Base-by-base conservation (phyloP, 208 protist genomes). In the Trypanosoma vivax region DNA sequence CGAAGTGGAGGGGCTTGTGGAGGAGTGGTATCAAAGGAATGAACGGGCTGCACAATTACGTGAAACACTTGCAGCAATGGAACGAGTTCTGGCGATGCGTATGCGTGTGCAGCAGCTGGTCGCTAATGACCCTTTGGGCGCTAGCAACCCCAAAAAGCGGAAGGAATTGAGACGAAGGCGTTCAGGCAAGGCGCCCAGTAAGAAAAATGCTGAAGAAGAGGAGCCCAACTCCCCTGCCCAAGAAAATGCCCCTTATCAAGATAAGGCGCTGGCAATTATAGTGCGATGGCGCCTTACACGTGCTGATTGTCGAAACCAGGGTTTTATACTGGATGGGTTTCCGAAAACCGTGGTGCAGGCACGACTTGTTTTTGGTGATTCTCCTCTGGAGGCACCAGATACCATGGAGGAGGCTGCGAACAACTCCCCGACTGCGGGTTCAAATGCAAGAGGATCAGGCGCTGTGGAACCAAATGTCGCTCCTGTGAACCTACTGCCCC, bases 311-410 rank as follows among this genome's bases (percentile, higher is more conserved):
- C 56, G 58, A n/a, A 95, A 95, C 55, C 88, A 95, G 35, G 95
- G 95, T 21, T 98, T 89, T 61, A 67, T 98, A 16, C 58, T 98
- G 3, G 88, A 96, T 46, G 91, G 95, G 5, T 88, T 90, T 38
- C 95, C 95, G 23, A 48, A 82, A 23, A 96, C 83, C 18, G 48
- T 95, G 6, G 74, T 76, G 60, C 71, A 91, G 63, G 86, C 84
- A 3, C 66, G 88, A 21, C 70, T 96, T 53, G 52, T 88, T n/a
- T 96, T 96, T 60, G 61, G 55, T 21, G 50, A 58, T 5, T 67
- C 48, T n/a, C 62, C 65, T 33, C 54, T 89, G 34, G 66, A 69
- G 23, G 65, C 70, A 5, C 76, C 79, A 3, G 73, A 68, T 29
- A 90, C 76, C 11, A 82, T 92, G 43, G 84, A 94, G 59, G 90